Percentiles rank a stretch among this genome's conserved stretches.
Evolutionary conservation across 2,329 filamentous ascomycete species (phyloP).

Genomic region (Apiospora saccharicola): DNA sequence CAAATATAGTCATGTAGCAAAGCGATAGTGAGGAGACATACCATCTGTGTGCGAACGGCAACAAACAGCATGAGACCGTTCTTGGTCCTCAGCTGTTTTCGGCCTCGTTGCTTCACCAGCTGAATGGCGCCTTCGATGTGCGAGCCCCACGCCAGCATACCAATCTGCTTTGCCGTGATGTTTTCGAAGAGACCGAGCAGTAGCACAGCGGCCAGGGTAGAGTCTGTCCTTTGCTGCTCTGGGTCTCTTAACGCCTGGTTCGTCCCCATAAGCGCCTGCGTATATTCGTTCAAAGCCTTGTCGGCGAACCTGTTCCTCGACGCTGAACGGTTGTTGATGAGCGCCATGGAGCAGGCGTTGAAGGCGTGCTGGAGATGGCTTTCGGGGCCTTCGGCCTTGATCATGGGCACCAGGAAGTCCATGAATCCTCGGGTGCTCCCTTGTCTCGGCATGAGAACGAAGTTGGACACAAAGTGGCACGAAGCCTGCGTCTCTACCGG

Average conservation of each 20-base stretch:
- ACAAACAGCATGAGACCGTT: slow-evolving; percentile 64
- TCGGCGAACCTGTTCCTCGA: slow-evolving; percentile 44
- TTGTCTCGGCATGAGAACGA: slow-evolving; percentile 60
- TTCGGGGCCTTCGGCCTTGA: slow-evolving; percentile 52
- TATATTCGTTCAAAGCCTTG: slow-evolving; percentile 60
- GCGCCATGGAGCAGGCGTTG: slow-evolving; percentile 65
- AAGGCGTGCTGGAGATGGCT: slow-evolving; percentile 64
- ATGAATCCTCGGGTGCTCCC: slow-evolving; percentile 63
- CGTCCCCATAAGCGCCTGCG: slow-evolving; percentile 59
- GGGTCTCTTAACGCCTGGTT: slow-evolving; percentile 62
- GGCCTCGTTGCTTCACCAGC: slow-evolving; percentile 64
- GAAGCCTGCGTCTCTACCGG: slow-evolving; percentile 62
- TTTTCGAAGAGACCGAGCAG: slow-evolving; percentile 68
- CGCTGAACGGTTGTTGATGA: slow-evolving; percentile 59
- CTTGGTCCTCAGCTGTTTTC: slow-evolving; percentile 61
- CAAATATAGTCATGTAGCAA: background rate
- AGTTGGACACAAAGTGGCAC: slow-evolving; percentile 69
- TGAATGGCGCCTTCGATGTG: slow-evolving; percentile 71
- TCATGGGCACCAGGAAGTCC: slow-evolving; percentile 65
- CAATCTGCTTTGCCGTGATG: slow-evolving; percentile 62
- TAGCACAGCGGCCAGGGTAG: slow-evolving; percentile 65
- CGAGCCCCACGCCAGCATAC: slow-evolving; percentile 66
- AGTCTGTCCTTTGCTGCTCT: slow-evolving; percentile 58
- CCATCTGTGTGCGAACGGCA: slow-evolving; percentile 67
- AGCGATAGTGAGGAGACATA: slow-evolving; percentile 36